Conservation (phyloP, 768 basidiomycete genomes). For the Auricularia sp. region DNA sequence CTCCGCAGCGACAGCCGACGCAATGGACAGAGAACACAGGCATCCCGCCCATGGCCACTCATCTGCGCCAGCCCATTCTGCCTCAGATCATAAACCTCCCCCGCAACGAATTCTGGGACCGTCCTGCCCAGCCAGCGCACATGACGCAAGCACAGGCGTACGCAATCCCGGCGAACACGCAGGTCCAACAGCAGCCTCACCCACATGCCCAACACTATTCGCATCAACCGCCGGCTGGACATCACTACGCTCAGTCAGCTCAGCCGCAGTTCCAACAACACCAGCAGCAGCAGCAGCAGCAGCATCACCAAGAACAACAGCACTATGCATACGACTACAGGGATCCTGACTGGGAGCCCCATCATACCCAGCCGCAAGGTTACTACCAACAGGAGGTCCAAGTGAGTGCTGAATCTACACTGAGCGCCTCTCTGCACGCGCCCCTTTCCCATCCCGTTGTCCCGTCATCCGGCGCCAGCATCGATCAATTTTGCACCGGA, state of each 20-base stretch:
- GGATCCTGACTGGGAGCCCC: too few relatives aligned
- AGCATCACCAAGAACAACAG: not conserved
- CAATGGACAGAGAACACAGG: slow-evolving; percentile 54
- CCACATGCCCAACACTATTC: not conserved
- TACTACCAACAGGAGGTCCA: too few relatives aligned
- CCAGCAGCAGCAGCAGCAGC: not conserved
- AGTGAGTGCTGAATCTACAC: too few relatives aligned
- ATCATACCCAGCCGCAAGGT: too few relatives aligned
- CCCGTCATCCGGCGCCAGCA: too few relatives aligned
- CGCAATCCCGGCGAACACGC: not conserved
- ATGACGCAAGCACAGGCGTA: not conserved
- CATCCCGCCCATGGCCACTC: slow-evolving; percentile 59
- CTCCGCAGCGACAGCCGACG: slow-evolving; percentile 1
- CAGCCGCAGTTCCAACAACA: not conserved
- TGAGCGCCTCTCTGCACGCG: too few relatives aligned
- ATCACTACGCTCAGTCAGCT: not conserved
- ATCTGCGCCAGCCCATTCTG: slow-evolving; percentile 22
- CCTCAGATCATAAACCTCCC: not conserved
- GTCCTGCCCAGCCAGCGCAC: not conserved
- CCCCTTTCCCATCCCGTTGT: too few relatives aligned
- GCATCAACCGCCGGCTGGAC: not conserved
- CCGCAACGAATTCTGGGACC: not conserved
- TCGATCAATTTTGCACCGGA: too few relatives aligned
- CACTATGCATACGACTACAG: not conserved
- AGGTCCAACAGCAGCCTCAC: not conserved